Base-by-base conservation (phyloP, 2,329 filamentous ascomycete species). In the Xylaria sp. region DNA sequence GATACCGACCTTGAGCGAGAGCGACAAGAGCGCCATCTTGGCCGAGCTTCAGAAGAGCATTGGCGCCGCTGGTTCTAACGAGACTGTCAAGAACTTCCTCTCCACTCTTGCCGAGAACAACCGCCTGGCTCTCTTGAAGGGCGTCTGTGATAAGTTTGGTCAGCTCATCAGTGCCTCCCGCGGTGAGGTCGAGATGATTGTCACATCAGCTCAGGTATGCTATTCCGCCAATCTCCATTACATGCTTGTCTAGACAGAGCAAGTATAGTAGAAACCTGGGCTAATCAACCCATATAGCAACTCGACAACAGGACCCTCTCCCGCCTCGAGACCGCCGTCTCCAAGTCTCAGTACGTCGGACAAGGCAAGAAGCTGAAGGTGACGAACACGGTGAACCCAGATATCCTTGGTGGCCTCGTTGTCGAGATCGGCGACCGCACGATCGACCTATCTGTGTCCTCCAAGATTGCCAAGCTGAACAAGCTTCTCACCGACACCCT, bases 321-420 rank as follows among this genome's bases (percentile, higher is more conserved):
- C 78, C 90, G 95, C 76, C 87, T 99, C 71, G 93, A 99, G 85
- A 81, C 83, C 70, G 93, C 93, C 72, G 88, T 98, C 73, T 77
- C 89, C 81, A 98, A 97, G 87, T 97, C 93, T 66, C 80, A 89
- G 77, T 96, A 93, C 82, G 87, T 93, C 72, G 89, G 90, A 76
- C 86, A 90, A 78, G 93, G 93, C 83, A 93, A 97, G 90, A 98
- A 96, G 86, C 88, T 98, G 80, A 98, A 97, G 90, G 90, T 98
- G 73, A 91, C 92, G 72, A 90, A 96, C 82, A 90, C 92, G 85
- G 91, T 98, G 79, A 95, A 97, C 87, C 86, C 94, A 65, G 94
- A 98, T 62, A 94, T 99, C 76, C 81, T 96, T 70, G 95, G 95
- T 70, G 95, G 95, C 66, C 88, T 99, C 70, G 81, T 99, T 69